phyloP scores from a whole-genome alignment of 164 flowering plant genomes.

The Euptelea pleiosperma region DNA sequence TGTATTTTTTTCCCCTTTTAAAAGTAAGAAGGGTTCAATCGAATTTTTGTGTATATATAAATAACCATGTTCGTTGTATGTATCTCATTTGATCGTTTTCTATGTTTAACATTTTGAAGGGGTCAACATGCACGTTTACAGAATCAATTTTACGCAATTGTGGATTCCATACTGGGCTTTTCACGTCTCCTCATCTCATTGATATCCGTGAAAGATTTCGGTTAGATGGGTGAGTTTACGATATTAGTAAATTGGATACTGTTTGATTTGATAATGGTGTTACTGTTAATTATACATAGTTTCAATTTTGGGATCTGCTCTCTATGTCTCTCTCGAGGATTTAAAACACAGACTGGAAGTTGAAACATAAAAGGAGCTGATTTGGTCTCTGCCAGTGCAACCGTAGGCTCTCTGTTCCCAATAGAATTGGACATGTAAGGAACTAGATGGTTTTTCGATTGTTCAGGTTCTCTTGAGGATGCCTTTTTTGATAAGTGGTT shows the following conservation, averaged over 20 bases:
- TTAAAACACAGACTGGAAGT: too few relatives aligned
- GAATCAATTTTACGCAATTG: slow-evolving; percentile 90
- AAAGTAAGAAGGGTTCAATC: background rate
- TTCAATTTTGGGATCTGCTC: too few relatives aligned
- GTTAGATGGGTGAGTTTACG: slow-evolving; percentile 74
- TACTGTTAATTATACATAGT: background rate
- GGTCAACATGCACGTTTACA: slow-evolving; percentile 90
- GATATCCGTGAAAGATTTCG: slow-evolving; percentile 95
- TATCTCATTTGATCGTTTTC: background rate
- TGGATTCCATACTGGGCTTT: slow-evolving; percentile 94
- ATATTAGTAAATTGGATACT: too few relatives aligned
- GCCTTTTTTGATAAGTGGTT: too few relatives aligned
- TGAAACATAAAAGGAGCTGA: background rate
- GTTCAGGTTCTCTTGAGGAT: too few relatives aligned
- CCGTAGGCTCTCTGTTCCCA: too few relatives aligned
- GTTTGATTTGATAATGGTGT: background rate
- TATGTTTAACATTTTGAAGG: slow-evolving; percentile 37
- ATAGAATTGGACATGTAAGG: too few relatives aligned
- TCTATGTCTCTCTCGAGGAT: too few relatives aligned
- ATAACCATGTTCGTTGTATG: background rate
- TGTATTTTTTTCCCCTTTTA: slow-evolving; percentile 2
- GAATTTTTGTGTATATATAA: background rate
- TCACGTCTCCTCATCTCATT: slow-evolving; percentile 97
- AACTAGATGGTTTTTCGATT: too few relatives aligned
- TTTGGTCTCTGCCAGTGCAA: too few relatives aligned